Evolutionary conservation across 805 yeast genomes (phyloP).

Genomic region (Ogataea salicorniae): DNA sequence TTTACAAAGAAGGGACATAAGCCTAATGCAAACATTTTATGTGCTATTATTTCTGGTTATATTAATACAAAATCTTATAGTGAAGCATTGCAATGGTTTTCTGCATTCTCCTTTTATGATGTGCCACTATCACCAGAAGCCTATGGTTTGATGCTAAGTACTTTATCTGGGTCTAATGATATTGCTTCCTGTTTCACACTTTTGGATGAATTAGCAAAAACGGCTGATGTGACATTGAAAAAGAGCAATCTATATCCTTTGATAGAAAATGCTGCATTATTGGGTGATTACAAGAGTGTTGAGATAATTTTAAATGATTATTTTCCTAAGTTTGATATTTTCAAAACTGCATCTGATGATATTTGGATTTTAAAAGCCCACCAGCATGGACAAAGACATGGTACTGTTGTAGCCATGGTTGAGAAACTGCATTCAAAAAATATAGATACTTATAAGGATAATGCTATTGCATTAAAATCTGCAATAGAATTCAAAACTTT

Average conservation of each 20-base stretch:
- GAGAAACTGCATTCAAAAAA: constrained; percentile 3
- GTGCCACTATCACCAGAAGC: constrained; percentile 26
- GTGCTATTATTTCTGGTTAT: constrained; percentile 41
- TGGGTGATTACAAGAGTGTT: constrained; percentile 24
- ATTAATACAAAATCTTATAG: constrained; percentile 33
- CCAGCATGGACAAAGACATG: constrained; percentile 19
- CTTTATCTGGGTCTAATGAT: constrained; percentile 35
- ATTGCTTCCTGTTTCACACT: constrained; percentile 30
- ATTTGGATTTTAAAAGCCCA: constrained; percentile 24
- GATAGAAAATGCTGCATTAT: constrained; percentile 13
- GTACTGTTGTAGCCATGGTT: constrained; percentile 16
- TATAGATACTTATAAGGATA: constrained; percentile 11
- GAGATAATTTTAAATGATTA: constrained; percentile 17
- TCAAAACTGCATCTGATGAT: constrained; percentile 12
- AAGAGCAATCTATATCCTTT: constrained; percentile 15
- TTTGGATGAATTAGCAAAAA: constrained; percentile 23
- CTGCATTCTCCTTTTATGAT: constrained; percentile 29
- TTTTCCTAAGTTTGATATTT: constrained; percentile 21
- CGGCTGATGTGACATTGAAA: constrained; percentile 6
- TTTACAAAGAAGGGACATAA: constrained; percentile 38
- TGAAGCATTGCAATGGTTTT: constrained; percentile 34
- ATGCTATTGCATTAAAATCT: constrained; percentile 20
- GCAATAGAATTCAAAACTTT: constrained; percentile 15
- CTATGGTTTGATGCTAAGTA: constrained; percentile 31
- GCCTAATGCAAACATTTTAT: constrained; percentile 41